Base-by-base conservation (phyloP, 768 basidiomycete genomes). In the Piloderma croceum region DNA sequence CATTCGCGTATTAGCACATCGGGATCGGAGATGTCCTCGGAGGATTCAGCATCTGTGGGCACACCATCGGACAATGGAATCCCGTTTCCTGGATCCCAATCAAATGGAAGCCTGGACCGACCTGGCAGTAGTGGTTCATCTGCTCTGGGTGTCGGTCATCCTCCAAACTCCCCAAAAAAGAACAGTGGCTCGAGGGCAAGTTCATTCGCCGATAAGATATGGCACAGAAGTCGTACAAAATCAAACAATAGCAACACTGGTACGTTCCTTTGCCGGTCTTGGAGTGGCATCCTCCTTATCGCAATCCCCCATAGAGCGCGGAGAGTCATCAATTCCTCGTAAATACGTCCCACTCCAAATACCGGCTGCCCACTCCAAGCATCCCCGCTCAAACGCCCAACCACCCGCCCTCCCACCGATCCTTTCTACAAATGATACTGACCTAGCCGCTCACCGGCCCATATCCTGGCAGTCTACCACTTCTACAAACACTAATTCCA, bases 151-250 rank as follows among this genome's bases (percentile, higher is more conserved):
- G 58, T 71, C 27, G 54, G 62, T 5, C 78, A 74, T 71, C 74
- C 76, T 2, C 66, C 62, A 15, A 42, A 68, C 41, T 71, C 73
- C 5, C 66, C 76, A 11, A 81, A 77, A 65, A 79, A 73, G 61
- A 66, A 63, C 18, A 63, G 63, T 39, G 42, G 73, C 17, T 59
- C 67, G n/a, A 63, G 75, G 43, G 75, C 79, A 3, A 65, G 69
- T 15, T 75, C 78, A 13, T 77, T 82, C 55, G 75, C 79, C 17
- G 79, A 74, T 42, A 79, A 73, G 56, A 68, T 82, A 46, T 81
- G 71, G 57, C 64, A 68, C 37, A 58, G 80, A 27, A 64, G 62
- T 22, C 67, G 78, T 50, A 77, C 77, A 25, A 77, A 67, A 50
- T 78, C 76, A 15, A 70, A 60, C 43, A 63, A 62, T 23, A 79